Conservation (phyloP, 306 rosid genomes). For the Carpinus viminea region DNA sequence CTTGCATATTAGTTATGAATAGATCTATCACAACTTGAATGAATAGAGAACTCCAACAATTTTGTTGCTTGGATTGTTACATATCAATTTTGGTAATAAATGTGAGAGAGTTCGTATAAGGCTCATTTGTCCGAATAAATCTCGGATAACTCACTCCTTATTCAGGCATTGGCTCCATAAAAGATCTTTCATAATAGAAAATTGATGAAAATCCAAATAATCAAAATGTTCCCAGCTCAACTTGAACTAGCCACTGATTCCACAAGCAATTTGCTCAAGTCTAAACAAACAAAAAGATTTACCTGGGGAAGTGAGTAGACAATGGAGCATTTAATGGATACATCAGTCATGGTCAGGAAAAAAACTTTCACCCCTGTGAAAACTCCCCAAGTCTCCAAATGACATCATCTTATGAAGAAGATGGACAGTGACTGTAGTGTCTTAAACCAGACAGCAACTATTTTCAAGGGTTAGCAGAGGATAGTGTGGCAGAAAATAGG, state of each 20-base stretch:
- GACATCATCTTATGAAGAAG: neutral
- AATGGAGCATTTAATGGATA: slow-evolving; percentile 2
- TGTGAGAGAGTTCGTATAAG: too few relatives aligned
- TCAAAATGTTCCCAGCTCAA: neutral
- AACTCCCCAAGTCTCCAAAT: neutral
- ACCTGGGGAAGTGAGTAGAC: neutral
- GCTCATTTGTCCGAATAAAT: too few relatives aligned
- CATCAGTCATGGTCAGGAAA: neutral
- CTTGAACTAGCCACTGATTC: neutral
- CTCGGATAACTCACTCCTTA: too few relatives aligned
- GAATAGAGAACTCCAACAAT: too few relatives aligned
- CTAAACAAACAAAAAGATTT: neutral
- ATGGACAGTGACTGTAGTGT: neutral
- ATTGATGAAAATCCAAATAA: neutral
- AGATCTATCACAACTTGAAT: neutral
- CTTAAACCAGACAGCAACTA: neutral
- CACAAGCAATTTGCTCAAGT: neutral
- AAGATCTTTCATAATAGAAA: too few relatives aligned
- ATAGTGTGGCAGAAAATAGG: neutral
- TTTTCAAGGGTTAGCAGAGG: neutral
- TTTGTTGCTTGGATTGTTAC: too few relatives aligned
- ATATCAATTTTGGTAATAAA: too few relatives aligned
- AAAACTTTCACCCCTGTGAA: neutral
- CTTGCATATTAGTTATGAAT: neutral
- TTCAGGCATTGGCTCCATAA: too few relatives aligned